A percentile compares a stretch with the other conserved stretches of the same genome.
Evolutionary conservation across 768 basidiomycete species (phyloP).

Genomic region (Tremella yokohamensis): DNA sequence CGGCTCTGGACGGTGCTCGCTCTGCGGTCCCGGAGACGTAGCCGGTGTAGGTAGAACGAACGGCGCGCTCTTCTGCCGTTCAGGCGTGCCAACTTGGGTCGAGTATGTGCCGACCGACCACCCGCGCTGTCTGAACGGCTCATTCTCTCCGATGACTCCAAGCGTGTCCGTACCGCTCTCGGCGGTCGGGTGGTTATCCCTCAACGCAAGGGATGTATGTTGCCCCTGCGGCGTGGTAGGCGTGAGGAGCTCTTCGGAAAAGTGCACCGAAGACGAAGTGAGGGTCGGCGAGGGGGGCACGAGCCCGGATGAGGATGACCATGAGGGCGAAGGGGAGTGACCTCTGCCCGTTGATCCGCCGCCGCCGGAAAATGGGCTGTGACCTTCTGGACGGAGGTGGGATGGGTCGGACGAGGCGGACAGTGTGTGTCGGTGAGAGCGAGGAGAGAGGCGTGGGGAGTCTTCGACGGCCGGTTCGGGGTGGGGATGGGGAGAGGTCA

Average conservation of each 20-base stretch:
- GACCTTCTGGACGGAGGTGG: background rate
- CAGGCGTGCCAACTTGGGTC: slow-evolving; percentile 19
- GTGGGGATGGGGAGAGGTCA: slow-evolving; percentile 15
- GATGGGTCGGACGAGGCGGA: background rate
- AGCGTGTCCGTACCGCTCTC: slow-evolving; percentile 37
- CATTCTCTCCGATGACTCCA: slow-evolving; percentile 21
- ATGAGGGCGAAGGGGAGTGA: slow-evolving; percentile 29
- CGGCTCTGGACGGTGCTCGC: background rate
- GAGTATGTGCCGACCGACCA: slow-evolving; percentile 36
- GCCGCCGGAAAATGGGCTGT: background rate
- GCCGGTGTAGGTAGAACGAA: slow-evolving; percentile 5
- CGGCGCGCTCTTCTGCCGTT: background rate
- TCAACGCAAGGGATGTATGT: slow-evolving; percentile 33
- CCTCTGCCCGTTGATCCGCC: slow-evolving; percentile 2
- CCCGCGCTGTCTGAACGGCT: slow-evolving; percentile 10
- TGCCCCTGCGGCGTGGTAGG: slow-evolving; percentile 20
- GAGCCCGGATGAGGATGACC: slow-evolving; percentile 20
- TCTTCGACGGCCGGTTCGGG: slow-evolving; percentile 4
- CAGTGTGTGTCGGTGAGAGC: slow-evolving; percentile 2
- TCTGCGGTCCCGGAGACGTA: slow-evolving; percentile 6
- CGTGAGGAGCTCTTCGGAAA: slow-evolving; percentile 29
- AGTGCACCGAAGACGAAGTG: slow-evolving; percentile 40
- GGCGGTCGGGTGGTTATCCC: slow-evolving; percentile 47
- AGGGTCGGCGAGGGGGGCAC: slow-evolving; percentile 40
- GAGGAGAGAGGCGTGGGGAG: slow-evolving; percentile 10